phyloP scores from a whole-genome alignment of 2,329 filamentous ascomycete genomes.

The Stagonosporopsis tanaceti region DNA sequence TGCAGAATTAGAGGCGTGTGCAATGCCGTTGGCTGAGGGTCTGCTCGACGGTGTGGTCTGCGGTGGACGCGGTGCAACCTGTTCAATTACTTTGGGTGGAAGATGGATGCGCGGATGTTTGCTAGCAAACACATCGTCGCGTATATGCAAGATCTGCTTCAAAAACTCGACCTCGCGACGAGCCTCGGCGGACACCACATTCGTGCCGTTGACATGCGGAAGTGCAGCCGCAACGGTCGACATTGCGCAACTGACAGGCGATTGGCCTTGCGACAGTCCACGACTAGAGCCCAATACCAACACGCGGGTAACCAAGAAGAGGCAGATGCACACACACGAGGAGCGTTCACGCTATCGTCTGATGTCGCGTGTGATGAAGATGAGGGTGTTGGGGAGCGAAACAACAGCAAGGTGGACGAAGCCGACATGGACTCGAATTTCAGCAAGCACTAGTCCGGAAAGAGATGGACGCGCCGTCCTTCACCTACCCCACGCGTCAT shows the following conservation, averaged over 20 bases:
- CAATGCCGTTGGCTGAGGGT: conserved; percentile 42
- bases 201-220: conserved; percentile 44
- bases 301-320: conserved; percentile 25
- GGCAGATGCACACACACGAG: conserved; percentile 40
- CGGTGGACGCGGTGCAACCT: conserved; percentile 47
- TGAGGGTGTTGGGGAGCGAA: conserved; percentile 33
- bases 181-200: conserved; percentile 47
- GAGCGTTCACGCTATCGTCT: conserved; percentile 31
- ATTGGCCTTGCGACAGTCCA: conserved; percentile 30
- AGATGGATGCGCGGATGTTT: conserved; percentile 70
- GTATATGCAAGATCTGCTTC: conserved; percentile 80
- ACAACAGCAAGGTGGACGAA: conserved; percentile 19
- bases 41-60: conserved; percentile 38
- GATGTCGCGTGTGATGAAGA: conserved; percentile 31
- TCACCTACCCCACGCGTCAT: conserved; percentile 21
- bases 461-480: conserved; percentile 9
- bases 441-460: conserved; percentile 24
- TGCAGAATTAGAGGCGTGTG: conserved; percentile 35
- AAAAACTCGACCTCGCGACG: conserved; percentile 63
- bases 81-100: conserved; percentile 60
- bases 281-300: conserved; percentile 29
- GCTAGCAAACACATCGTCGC: conserved; percentile 81
- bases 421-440: conserved; percentile 15
- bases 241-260: conserved; percentile 39
- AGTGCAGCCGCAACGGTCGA: conserved; percentile 40